Evolutionary conservation across 2,329 filamentous ascomycete species (phyloP), one percentile per base, ranked within the genome.

Genomic region (Alternaria arborescens): DNA sequence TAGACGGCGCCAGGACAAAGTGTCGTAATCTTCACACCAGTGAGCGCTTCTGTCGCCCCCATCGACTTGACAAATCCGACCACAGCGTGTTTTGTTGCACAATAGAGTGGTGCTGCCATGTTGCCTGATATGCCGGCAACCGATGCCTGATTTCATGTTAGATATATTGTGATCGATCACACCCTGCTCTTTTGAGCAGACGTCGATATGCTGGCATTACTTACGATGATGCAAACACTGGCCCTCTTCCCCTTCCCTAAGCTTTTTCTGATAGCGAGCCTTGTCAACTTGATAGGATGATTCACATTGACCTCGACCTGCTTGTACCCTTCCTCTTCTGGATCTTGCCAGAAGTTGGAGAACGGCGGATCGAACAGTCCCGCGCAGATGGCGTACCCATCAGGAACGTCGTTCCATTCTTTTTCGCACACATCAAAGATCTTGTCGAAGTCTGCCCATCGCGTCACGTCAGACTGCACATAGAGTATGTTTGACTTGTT

Each of bases 1-100:
- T 68, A 50, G 20, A 76, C 73, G 0, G 63, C 55, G 0, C 55
- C 70, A 3, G 73, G 72, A n/a, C 71, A 75, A 11, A 76, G 67
- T 0, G 69, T 64, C 1, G 73, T 75, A 10, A 76, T 46, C 43
- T 75, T 76, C 41, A 76, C 70, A 36, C 71, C 71, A 3, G 72
- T 75, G 24, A 75, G 52, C 11, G 65, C 26, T 28, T 76, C 73
- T 4, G 61, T 70, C 32, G 64, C 50, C 43, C 62, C 68, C 48
- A 76, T 59, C 2, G 66, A 73, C 56, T 76, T 75, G 20, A 73
- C 69, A 48, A 75, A 76, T 41, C 73, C 72, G 8, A 75, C 65
- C 8, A 76, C 64, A 12, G 73, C 72, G 44, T 76, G 73, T 48
- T 76, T 75, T 0, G 71, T 75, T 12, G 73, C 73, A 41, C 67